Base-by-base conservation (phyloP, 305 asterid species). In the Rubia peregrina region DNA sequence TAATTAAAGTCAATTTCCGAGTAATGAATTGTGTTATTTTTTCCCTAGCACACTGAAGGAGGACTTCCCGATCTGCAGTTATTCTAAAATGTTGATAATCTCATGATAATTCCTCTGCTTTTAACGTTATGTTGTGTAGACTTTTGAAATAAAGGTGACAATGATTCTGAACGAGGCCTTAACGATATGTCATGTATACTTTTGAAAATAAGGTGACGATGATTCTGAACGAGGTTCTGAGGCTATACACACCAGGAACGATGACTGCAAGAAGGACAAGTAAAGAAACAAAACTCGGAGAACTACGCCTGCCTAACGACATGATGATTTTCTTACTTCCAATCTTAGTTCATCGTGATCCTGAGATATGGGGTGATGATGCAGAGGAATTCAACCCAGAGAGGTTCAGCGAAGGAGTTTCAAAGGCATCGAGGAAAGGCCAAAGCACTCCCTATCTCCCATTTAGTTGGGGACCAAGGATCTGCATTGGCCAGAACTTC, bases 141-240 rank as follows among this genome's bases (percentile, higher is more conserved):
- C 26, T 24, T 24, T 24, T 24, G 26, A 24, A 24, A 24, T 24
- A 24, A 24, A 24, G 26, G 26, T 24, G 26, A 24, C 26, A n/a
- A n/a, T 24, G 26, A 24, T 24, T 24, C 26, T 24, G 26, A 24
- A 24, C 26, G 26, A 24, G 26, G 26, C 1, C 26, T 1, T 24
- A 9, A 60, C 65, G 19, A 12, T n/a, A 61, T 13, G 0, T 3
- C 12, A 19, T 63, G n/a, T 61, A 33, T 7, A 13, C 55, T 8
- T 67, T 46, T 5, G 2, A 49, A 49, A 14, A 0, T 2, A 21
- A 84, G 95, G 78, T 86, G 11, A 81, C 69, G 5, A 88, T 87
- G 90, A 85, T 89, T 38, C 74, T 89, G 13, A 49, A 85, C n/a
- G 94, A 89, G 84, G 93, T 85, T n/a, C 68, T 89, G 30, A 82